Evolutionary conservation across 2,329 filamentous ascomycete species (phyloP), one percentile per base, ranked within the genome.

Genomic region (Simplicillium aogashimaense): DNA sequence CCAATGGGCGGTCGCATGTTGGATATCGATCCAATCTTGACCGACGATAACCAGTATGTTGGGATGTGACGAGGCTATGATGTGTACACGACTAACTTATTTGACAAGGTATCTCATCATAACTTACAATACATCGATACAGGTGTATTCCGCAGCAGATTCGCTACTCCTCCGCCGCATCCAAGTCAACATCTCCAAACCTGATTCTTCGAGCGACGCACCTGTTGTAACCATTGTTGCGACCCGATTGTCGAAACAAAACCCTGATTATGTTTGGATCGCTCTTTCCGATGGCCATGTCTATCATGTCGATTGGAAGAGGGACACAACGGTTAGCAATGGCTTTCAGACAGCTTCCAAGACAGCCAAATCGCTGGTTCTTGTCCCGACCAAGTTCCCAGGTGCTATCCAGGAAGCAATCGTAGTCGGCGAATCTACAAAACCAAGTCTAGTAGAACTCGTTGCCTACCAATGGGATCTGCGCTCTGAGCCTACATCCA

Each of bases 161-260:
- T 97, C 92, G 2, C 74, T 94, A 37, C 75, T 94, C 16, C 69
- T 86, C 35, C 80, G 86, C 49, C 77, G 79, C 41, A 81, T 95
- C 37, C 65, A 74, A 11, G 65, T 81, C 48, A 54, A 47, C 42
- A 50, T 49, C 29, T 43, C 52, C 30, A 56, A 58, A 36, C 39
- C 51, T 25, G 49, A 53, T 5, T 47, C 50, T 10, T 38, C 52
- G 17, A 52, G 51, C 25, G 44, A 43, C 9, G 41, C 54, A 30
- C 45, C 42, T 33, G 42, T 57, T 42, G 49, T 55, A 33, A 54
- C 56, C 40, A 62, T 72, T 37, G 60, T 69, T 39, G 64, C 63
- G 12, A 66, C 63, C 56, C 54, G 58, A 16, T 54, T 61, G 29
- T 66, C 64, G 4, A 56, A 53, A 36, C 46, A 53, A 38, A 53